Conservation (phyloP, 2,329 filamentous ascomycete genomes). For the Chalaropsis ovoidea region DNA sequence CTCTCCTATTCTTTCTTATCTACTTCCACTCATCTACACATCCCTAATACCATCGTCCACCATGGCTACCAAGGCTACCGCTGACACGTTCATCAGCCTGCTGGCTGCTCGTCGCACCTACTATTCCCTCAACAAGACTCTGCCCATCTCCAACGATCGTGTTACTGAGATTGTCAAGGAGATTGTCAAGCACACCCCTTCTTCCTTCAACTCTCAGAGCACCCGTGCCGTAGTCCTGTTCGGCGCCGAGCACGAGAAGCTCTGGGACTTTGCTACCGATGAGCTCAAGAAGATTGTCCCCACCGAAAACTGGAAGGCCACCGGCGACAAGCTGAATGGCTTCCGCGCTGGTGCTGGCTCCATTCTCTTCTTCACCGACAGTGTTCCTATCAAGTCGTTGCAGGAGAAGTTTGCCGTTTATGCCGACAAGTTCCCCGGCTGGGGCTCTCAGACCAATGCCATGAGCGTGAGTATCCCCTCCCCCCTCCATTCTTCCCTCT, state of each 20-base stretch:
- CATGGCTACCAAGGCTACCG: slow-evolving; percentile 36
- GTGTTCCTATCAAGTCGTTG: slow-evolving; percentile 52
- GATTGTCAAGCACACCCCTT: slow-evolving; percentile 59
- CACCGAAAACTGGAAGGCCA: slow-evolving; percentile 50
- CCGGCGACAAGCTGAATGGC: slow-evolving; percentile 35
- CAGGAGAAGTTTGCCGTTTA: slow-evolving; percentile 62
- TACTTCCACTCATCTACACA: slow-evolving; percentile 8
- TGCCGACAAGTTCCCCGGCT: slow-evolving; percentile 68
- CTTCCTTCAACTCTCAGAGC: slow-evolving; percentile 81
- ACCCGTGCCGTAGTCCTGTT: slow-evolving; percentile 70
- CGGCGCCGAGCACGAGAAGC: slow-evolving; percentile 71
- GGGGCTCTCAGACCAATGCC: slow-evolving; percentile 65
- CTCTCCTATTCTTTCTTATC: slow-evolving; percentile 14
- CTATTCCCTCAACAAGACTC: slow-evolving; percentile 57
- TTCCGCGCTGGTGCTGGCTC: slow-evolving; percentile 70
- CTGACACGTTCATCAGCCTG: slow-evolving; percentile 47
- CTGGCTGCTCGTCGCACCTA: slow-evolving; percentile 57
- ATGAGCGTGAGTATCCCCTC: slow-evolving; percentile 47
- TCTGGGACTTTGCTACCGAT: slow-evolving; percentile 66
- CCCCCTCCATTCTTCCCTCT: not conserved
- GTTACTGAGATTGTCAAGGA: slow-evolving; percentile 56
- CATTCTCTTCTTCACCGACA: slow-evolving; percentile 81
- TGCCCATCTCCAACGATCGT: slow-evolving; percentile 45
- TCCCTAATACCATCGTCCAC: slow-evolving; percentile 27
- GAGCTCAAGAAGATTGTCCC: slow-evolving; percentile 59